Base-by-base conservation (phyloP, 805 yeast species). In the Barnettozyma sp. region DNA sequence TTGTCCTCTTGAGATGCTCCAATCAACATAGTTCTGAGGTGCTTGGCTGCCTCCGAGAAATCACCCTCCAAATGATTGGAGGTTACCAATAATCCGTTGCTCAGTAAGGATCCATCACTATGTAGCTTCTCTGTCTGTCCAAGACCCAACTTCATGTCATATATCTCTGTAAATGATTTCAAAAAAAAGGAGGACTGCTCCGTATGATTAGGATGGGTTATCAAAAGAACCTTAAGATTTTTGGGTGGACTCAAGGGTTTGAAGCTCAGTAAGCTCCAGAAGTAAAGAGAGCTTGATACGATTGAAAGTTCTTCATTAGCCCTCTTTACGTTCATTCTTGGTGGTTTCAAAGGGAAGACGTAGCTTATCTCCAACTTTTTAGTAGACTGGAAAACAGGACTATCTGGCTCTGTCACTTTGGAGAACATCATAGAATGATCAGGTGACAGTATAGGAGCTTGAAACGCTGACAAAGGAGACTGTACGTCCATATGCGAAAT, bases 231-330 rank as follows among this genome's bases (percentile, higher is more conserved):
- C 37, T 70, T 71, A 40, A 78, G 70, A 39, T 71, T 61, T 42
- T 80, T 78, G 2, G 60, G 55, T 1, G 67, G 69, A 17, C 55
- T 52, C 7, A 70, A 46, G 0, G 90, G 84, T 29, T 69, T 67
- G 33, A 82, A 64, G 39, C 73, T 71, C 46, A 82, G 50, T 29
- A 66, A 58, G 46, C 64, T 75, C 87, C 80, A 79, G 48, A 70
- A 71, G 40, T 58, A 55, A 13, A 70, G 54, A 32, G 72, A 75
- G 22, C 66, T 60, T 46, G 67, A 66, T 51, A 68, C 75, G 27
- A 70, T 62, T 22, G 63, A 69, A 39, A 65, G 59, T 20, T 53
- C 62, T 33, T 66, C 62, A 31, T 65, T 60, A 34, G 58, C 36
- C 15, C 70, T 44, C 38, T 52, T 59, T 4, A 63, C 57, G 26